Conservation (phyloP, 805 yeast genomes). For the Zygotorulaspora florentina region DNA sequence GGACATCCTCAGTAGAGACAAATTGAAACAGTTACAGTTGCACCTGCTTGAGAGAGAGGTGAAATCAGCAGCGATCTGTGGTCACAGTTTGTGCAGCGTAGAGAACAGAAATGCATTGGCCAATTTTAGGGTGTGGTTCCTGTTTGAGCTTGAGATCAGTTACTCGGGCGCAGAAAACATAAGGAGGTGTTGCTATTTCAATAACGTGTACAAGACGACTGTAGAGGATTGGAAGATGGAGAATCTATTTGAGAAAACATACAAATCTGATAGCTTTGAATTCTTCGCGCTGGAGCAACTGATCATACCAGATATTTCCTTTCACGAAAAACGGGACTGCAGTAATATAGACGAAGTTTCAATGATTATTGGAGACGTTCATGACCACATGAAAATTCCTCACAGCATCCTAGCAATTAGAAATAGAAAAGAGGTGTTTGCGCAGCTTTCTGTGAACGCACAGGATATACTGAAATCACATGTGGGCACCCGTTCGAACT, state of each 20-base stretch:
- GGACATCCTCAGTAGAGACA: slow-evolving; percentile 14
- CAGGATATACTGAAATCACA: slow-evolving; percentile 11
- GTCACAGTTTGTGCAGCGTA: slow-evolving; percentile 21
- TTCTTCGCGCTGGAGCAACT: slow-evolving; percentile 14
- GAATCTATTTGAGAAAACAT: slow-evolving; percentile 1
- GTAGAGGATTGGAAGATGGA: slow-evolving; percentile 22
- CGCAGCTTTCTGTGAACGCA: slow-evolving; percentile 14
- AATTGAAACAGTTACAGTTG: slow-evolving; percentile 22
- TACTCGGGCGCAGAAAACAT: slow-evolving; percentile 22
- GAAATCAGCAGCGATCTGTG: slow-evolving; percentile 5
- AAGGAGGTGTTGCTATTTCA: slow-evolving; percentile 28
- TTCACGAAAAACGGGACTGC: not conserved
- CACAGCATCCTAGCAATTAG: slow-evolving; percentile 18
- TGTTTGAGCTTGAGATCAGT: slow-evolving; percentile 34
- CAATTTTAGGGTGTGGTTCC: slow-evolving; percentile 25
- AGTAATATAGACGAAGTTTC: slow-evolving; percentile 6
- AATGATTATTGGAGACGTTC: slow-evolving; percentile 14
- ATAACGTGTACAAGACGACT: slow-evolving; percentile 23
- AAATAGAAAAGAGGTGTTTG: slow-evolving; percentile 21
- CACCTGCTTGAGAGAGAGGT: slow-evolving; percentile 19
- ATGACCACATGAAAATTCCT: slow-evolving; percentile 13
- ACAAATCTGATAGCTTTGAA: slow-evolving; percentile 8
- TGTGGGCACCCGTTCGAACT: not conserved
- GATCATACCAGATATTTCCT: slow-evolving; percentile 10
- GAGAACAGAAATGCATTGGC: slow-evolving; percentile 13